Conservation (phyloP, 2,329 filamentous ascomycete genomes). For the Microdochium bolleyi region DNA sequence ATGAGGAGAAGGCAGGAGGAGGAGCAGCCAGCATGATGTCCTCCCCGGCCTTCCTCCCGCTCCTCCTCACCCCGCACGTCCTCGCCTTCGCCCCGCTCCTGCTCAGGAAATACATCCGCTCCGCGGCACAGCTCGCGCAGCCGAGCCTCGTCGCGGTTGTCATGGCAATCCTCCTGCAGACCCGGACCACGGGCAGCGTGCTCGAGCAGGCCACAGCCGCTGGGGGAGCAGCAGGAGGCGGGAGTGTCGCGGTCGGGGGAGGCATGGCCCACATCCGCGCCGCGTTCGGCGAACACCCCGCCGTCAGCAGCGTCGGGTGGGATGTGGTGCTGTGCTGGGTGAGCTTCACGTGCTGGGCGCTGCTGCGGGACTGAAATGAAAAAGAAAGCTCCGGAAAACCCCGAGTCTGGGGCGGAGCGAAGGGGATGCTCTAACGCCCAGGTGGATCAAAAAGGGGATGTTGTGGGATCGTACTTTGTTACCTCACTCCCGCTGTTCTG, state of each 20-base stretch:
- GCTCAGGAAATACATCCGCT: constrained; percentile 5
- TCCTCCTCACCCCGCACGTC: constrained; percentile 13
- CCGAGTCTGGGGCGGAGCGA: too few species aligned
- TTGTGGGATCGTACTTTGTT: too few species aligned
- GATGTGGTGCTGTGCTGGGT: constrained; percentile 18
- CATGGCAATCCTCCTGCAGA: constrained; percentile 3
- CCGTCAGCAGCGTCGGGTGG: constrained; percentile 16
- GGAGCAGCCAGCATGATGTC: background rate
- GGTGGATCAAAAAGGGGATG: too few species aligned
- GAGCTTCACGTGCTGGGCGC: constrained; percentile 9
- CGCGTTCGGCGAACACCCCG: constrained; percentile 13
- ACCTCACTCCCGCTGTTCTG: too few species aligned
- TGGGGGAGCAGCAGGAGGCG: background rate
- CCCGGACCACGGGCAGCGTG: background rate
- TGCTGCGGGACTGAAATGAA: constrained; percentile 1
- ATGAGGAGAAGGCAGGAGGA: background rate
- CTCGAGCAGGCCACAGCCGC: background rate
- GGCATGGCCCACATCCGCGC: constrained; percentile 1
- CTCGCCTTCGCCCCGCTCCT: constrained; percentile 14
- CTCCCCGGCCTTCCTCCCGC: constrained; percentile 6
- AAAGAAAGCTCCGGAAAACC: background rate
- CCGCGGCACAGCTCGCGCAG: constrained; percentile 3
- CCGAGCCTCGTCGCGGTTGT: constrained; percentile 2
- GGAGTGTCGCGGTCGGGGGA: constrained; percentile 1
- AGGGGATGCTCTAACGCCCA: too few species aligned